Conservation (phyloP, 1,139 yeast genomes). For the Yamadazyma atlantica region DNA sequence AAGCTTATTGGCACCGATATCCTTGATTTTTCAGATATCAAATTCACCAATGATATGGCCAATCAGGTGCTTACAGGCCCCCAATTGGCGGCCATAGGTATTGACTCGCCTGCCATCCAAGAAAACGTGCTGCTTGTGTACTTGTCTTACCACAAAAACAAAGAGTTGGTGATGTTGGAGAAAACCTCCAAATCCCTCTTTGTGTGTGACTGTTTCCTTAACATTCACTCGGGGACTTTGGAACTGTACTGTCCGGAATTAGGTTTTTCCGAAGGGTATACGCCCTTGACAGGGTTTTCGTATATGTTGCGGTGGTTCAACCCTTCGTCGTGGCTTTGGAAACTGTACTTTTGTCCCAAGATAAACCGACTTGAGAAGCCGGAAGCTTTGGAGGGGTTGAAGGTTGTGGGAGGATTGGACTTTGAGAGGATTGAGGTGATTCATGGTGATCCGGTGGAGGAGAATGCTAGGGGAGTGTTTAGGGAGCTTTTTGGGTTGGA, state of each 20-base stretch:
- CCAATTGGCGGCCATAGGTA: constrained; percentile 16
- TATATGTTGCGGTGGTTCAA: constrained; percentile 36
- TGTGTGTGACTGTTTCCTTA: constrained; percentile 52
- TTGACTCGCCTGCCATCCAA: constrained; percentile 17
- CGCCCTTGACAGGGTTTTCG: constrained; percentile 42
- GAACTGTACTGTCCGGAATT: constrained; percentile 46
- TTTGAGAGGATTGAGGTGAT: constrained; percentile 45
- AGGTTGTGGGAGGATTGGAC: constrained; percentile 33
- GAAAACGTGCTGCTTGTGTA: constrained; percentile 45
- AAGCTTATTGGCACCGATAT: constrained; percentile 46
- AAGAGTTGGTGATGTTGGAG: constrained; percentile 49
- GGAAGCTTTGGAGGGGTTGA: constrained; percentile 21
- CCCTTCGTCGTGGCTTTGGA: constrained; percentile 25
- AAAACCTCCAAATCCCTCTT: constrained; percentile 38
- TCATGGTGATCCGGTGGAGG: constrained; percentile 50
- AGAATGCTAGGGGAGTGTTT: constrained; percentile 26
- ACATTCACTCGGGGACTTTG: constrained; percentile 44
- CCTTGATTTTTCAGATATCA: constrained; percentile 18
- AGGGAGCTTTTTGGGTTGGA: constrained; percentile 3
- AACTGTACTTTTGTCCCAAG: constrained; percentile 23
- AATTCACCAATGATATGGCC: constrained; percentile 6
- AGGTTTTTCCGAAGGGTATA: constrained; percentile 28
- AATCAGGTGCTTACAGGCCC: constrained; percentile 5
- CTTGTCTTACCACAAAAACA: constrained; percentile 45
- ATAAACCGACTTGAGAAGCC: constrained; percentile 25